Evolutionary conservation across 208 protist species (phyloP).

Genomic region (Herpetomonas samuelpessoai): DNA sequence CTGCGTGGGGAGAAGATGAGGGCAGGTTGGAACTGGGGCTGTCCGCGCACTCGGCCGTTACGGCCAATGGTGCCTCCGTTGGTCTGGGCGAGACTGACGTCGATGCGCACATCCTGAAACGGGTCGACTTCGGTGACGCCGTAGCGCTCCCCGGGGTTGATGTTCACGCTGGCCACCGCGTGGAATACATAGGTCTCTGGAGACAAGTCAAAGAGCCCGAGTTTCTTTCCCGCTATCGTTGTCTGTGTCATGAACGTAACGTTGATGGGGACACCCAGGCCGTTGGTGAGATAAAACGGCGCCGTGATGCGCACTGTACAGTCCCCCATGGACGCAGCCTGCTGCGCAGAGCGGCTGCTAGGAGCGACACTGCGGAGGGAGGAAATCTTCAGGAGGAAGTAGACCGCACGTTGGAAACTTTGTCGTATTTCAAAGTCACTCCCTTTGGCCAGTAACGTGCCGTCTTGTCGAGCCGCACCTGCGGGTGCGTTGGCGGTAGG

Average conservation of each 20-base stretch:
- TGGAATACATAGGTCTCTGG: constrained; percentile 33
- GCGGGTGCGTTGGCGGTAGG: background rate
- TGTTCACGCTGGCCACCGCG: constrained; percentile 24
- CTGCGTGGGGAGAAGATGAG: constrained; percentile 27
- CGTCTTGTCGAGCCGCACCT: background rate
- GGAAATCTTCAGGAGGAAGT: constrained; percentile 44
- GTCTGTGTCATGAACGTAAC: constrained; percentile 40
- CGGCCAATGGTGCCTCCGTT: constrained; percentile 39
- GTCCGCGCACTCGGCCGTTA: background rate
- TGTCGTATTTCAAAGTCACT: constrained; percentile 23
- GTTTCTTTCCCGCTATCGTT: constrained; percentile 13
- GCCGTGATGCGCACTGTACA: constrained; percentile 40
- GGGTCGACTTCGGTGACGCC: constrained; percentile 63
- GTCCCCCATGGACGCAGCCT: constrained; percentile 21
- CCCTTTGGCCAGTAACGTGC: constrained; percentile 22
- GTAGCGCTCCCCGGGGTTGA: constrained; percentile 25
- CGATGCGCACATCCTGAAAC: constrained; percentile 52
- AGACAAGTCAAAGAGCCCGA: constrained; percentile 28
- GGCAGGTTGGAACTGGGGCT: constrained; percentile 19
- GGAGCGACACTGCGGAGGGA: constrained; percentile 1
- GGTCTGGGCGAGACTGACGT: constrained; percentile 46
- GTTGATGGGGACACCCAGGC: constrained; percentile 47
- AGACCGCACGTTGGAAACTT: constrained; percentile 20
- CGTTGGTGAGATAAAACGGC: constrained; percentile 39
- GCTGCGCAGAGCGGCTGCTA: background rate